A percentile compares a stretch with the other conserved stretches of the same genome.
Evolutionary conservation across 164 flowering plant species (phyloP).

Genomic region (Vitis cinerea): DNA sequence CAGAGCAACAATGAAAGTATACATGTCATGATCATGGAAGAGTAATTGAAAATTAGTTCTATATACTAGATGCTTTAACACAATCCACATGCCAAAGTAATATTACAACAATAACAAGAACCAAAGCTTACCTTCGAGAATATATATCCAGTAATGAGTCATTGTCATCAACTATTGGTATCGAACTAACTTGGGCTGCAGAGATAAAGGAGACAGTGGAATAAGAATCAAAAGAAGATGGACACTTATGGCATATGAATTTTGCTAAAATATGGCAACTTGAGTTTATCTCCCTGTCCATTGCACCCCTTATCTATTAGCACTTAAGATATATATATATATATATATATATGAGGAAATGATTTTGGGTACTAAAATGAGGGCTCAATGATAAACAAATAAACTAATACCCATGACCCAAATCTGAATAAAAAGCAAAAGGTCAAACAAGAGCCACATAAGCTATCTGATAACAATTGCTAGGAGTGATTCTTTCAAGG

Average conservation of each 20-base stretch:
- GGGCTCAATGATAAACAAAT: no score
- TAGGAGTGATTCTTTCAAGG: no score
- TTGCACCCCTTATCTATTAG: no score
- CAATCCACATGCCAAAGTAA: not conserved
- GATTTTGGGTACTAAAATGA: no score
- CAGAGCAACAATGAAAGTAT: conserved; percentile 15
- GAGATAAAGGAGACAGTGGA: not conserved
- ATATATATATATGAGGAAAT: no score
- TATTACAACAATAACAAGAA: not conserved
- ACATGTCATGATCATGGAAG: not conserved
- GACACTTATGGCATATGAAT: not conserved
- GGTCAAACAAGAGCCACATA: no score
- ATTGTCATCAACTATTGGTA: conserved; percentile 91
- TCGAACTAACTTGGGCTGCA: conserved; percentile 89
- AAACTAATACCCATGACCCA: no score
- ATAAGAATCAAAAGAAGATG: conserved; percentile 3
- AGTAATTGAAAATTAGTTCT: not conserved
- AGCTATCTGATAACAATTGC: no score
- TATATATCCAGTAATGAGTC: conserved; percentile 82
- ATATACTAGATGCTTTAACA: not conserved
- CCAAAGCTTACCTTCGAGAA: conserved; percentile 18
- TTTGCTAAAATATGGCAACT: not conserved
- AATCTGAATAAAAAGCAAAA: no score
- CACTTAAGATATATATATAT: no score
- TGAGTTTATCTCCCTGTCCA: not conserved